Evolutionary conservation across 306 rosid genomes (phyloP).

Genomic region (Ammopiptanthus mongolicus): DNA sequence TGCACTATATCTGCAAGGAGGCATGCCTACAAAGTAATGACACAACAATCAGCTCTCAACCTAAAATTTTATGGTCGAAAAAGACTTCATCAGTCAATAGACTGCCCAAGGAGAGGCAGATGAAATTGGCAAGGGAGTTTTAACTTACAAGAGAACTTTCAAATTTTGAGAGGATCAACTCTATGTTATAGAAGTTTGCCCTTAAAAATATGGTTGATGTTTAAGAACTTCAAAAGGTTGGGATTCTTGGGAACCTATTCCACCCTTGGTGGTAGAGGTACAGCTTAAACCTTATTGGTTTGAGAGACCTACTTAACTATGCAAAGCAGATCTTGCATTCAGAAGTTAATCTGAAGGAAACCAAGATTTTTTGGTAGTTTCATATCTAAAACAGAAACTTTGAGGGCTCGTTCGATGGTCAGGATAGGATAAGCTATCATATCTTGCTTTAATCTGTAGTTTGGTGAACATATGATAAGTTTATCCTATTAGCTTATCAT

Average conservation of each 20-base stretch:
- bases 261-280: not conserved
- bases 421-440: no score
- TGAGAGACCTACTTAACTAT: slow-evolving; percentile 3
- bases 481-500: no score
- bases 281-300: not conserved
- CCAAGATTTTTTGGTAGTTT: not conserved
- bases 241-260: not conserved
- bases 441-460: no score
- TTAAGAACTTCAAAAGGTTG: not conserved
- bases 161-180: not conserved
- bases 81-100: slow-evolving; percentile 4
- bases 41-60: slow-evolving; percentile 17
- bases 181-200: not conserved
- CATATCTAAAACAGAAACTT: not conserved
- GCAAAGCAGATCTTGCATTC: not conserved
- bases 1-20: slow-evolving; percentile 96
- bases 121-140: slow-evolving; percentile 12
- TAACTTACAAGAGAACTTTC: not conserved
- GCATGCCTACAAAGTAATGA: slow-evolving; percentile 73
- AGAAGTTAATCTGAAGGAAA: not conserved
- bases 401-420: no score
- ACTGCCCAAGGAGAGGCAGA: slow-evolving; percentile 4
- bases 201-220: not conserved
- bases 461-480: no score
- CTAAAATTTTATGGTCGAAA: not conserved